Percentiles rank a stretch among this genome's conserved stretches.
phyloP scores from a whole-genome alignment of 805 yeast genomes.

The Kodamaea lidongshanica region DNA sequence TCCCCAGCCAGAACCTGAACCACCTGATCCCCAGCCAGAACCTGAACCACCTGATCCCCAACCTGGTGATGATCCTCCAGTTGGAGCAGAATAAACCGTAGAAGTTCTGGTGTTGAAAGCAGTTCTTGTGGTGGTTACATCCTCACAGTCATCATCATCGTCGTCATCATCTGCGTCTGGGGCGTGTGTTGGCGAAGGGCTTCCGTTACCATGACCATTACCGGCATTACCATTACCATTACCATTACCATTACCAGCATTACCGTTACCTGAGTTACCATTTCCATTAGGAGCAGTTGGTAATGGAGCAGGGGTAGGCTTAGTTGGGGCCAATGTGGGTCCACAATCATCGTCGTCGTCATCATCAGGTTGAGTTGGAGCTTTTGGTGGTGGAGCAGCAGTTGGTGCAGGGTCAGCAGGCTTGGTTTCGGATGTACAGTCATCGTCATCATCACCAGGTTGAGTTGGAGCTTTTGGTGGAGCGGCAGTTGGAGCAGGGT shows the following conservation, averaged over 20 bases:
- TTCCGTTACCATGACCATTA: not conserved
- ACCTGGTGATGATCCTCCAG: too few species aligned
- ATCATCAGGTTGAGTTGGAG: slow-evolving; percentile 6
- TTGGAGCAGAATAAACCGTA: slow-evolving; percentile 2
- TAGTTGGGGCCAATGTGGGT: slow-evolving; percentile 5
- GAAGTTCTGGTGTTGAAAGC: slow-evolving; percentile 3
- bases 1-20: slow-evolving; percentile 7
- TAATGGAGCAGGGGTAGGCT: too few species aligned
- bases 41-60: slow-evolving; percentile 4
- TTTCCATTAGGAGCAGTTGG: slow-evolving; percentile 1
- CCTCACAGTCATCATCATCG: slow-evolving; percentile 7
- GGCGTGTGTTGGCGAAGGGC: slow-evolving; percentile 2
- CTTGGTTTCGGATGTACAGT: slow-evolving; percentile 3
- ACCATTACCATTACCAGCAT: slow-evolving; percentile 5
- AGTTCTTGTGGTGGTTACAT: slow-evolving; percentile 1
- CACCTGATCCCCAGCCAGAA: slow-evolving; percentile 5
- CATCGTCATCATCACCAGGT: slow-evolving; percentile 4
- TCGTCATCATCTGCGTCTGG: slow-evolving; percentile 4
- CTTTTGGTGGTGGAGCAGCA: slow-evolving; percentile 3
- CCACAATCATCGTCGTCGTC: slow-evolving; percentile 10
- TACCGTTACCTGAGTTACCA: slow-evolving; percentile 1
- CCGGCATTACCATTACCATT: slow-evolving; percentile 1
- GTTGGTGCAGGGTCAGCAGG: slow-evolving; percentile 4
- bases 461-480: not conserved
- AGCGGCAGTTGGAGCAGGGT: slow-evolving; percentile 4